Percentiles rank a stretch among this genome's conserved stretches.
phyloP scores from a whole-genome alignment of 305 asterid species.

The Caryopteris hybrid region DNA sequence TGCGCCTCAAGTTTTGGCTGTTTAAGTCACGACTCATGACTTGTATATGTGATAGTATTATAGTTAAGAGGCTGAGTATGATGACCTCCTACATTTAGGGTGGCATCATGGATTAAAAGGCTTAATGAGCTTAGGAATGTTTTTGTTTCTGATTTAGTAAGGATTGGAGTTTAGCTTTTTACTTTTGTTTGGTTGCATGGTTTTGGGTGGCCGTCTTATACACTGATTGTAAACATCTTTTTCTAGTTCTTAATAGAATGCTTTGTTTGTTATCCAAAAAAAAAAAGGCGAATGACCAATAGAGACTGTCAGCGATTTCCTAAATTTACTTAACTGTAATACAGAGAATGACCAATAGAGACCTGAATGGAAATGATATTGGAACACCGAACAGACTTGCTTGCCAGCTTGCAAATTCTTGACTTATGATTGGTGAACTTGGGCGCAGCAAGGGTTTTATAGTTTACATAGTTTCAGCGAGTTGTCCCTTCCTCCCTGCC shows the following conservation, averaged over 20 bases:
- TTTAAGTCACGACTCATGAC: not conserved
- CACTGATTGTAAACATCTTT: not conserved
- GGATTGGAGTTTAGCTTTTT: not conserved
- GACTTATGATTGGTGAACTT: constrained; percentile 3
- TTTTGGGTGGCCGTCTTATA: not conserved
- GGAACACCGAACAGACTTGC: not conserved
- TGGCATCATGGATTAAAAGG: not conserved
- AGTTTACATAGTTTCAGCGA: not conserved
- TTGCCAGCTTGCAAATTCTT: no score
- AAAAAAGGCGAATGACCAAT: not conserved
- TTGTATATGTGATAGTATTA: not conserved
- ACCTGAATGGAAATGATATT: constrained; percentile 2
- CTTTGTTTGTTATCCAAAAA: not conserved
- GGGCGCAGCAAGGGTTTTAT: not conserved
- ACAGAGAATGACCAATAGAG: not conserved
- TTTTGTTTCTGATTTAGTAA: not conserved
- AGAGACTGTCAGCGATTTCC: no score
- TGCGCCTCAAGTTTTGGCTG: not conserved
- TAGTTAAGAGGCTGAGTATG: not conserved
- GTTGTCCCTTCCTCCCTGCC: not conserved
- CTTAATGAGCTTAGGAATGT: not conserved
- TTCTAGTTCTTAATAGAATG: not conserved
- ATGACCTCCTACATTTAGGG: not conserved
- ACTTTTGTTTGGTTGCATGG: not conserved
- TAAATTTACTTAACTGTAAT: no score